These are phyloP conservation scores for Aspergillus asperescens DNA, from an alignment of 495 filamentous ascomycete genomes.

Conservation along the genomic window DNA sequence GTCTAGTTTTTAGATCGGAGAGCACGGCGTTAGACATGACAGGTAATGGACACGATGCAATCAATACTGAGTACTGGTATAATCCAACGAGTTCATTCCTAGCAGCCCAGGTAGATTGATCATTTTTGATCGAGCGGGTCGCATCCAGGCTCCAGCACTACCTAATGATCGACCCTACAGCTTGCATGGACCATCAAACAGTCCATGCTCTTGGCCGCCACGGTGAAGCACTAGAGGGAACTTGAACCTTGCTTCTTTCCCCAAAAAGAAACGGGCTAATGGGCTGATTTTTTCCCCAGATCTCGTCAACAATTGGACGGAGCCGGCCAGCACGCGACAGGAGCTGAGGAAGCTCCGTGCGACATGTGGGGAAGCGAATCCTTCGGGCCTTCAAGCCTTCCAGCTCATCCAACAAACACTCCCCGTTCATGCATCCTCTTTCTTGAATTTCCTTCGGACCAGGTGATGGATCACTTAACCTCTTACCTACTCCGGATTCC, in stretches of 20 bases:
- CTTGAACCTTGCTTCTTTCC: neutral
- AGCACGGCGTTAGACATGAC: conserved; percentile 36
- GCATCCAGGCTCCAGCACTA: neutral
- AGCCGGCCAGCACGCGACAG: no score
- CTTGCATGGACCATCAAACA: conserved; percentile 7
- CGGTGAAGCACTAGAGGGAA: no score
- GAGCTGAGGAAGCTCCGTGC: no score
- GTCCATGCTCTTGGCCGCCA: neutral
- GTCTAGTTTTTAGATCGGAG: conserved; percentile 30
- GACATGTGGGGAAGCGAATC: neutral
- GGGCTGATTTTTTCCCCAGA: no score
- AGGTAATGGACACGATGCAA: conserved; percentile 8
- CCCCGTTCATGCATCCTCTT: neutral
- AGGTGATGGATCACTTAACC: neutral
- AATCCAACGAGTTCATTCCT: no score
- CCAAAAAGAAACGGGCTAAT: no score
- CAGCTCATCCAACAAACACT: neutral
- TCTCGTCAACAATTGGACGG: no score
- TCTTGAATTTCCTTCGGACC: no score
- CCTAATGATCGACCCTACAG: conserved; percentile 6
- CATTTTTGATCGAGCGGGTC: neutral
- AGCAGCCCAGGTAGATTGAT: no score
- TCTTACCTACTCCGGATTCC: neutral
- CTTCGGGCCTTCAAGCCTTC: no score
- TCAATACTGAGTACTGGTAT: neutral